Evolutionary conservation across 768 basidiomycete species (phyloP), one percentile per base, ranked within the genome.

Genomic region (Gymnopilus junonius): DNA sequence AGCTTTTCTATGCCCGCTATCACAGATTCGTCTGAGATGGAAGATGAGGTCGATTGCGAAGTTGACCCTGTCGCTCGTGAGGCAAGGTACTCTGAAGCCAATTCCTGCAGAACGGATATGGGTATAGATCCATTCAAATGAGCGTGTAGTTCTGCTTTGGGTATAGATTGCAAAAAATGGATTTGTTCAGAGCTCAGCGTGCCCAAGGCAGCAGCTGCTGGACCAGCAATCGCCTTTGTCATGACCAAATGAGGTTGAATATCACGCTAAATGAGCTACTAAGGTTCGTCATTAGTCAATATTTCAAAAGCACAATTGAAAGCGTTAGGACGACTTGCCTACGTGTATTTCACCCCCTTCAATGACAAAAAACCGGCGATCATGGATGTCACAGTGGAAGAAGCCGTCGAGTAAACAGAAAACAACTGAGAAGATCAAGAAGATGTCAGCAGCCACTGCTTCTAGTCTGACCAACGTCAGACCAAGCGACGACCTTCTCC

Each of bases 101-200:
- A 85, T 8, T 86, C 81, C 64, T 86, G 85, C 0, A 94, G 82
- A 27, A 85, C 75, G 0, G 75, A 56, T 25, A 93, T 75, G 0
- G 93, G 93, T 34, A 95, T 94, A 10, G 87, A 94, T 0, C 93
- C 93, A 67, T 94, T 94, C 4, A 94, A 83, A 70, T 94, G 93
- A 0, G 93, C 93, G 64, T 94, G 93, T 0, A 95, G 82, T 70
- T 95, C 93, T 1, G 93, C 92, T 74, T 95, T 95, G 10, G 90
- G 90, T 0, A 94, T 80, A 1, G 64, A 60, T 51, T 84, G 78
- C 43, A 95, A 77, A 73, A 94, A 94, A 5, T 71, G 35, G 23
- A 88, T 54, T 65, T 93, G 87, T 6, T 75, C 64, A 0, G 77
- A 65, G 10, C 77, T 76, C 23, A 94, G 81, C 1, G 87, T 83